Percentiles rank a stretch among this genome's conserved stretches.
Evolutionary conservation across 306 rosid genomes (phyloP).

Genomic region (Malus sieversii): DNA sequence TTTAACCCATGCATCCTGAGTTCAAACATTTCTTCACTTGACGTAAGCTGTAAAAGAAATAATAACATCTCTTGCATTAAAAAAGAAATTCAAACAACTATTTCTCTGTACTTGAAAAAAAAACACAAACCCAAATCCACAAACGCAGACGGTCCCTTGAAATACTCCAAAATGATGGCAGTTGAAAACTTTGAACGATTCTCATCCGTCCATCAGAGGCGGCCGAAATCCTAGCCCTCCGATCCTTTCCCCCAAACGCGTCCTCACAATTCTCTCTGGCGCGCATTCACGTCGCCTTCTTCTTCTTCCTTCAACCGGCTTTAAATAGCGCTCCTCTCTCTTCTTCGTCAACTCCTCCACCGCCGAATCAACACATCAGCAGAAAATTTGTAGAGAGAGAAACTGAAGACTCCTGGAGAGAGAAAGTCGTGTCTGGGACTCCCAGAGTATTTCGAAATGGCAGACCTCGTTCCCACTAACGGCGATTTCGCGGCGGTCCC

Average conservation of each 20-base stretch:
- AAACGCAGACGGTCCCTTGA: not conserved
- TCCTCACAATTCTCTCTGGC: conserved; percentile 21
- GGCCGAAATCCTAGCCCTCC: conserved; percentile 48
- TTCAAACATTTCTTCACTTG: too few relatives aligned
- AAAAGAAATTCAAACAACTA: too few relatives aligned
- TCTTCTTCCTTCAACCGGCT: not conserved
- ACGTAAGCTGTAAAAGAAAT: too few relatives aligned
- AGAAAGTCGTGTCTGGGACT: conserved; percentile 14
- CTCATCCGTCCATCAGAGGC: conserved; percentile 52
- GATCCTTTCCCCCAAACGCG: conserved; percentile 27
- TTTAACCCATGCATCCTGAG: too few relatives aligned
- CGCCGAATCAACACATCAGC: not conserved
- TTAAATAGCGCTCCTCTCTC: conserved; percentile 1
- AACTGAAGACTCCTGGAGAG: conserved; percentile 1
- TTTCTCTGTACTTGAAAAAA: too few relatives aligned
- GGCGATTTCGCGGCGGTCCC: conserved; percentile 56
- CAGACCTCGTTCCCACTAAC: conserved; percentile 33
- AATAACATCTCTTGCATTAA: too few relatives aligned
- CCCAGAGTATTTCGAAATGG: conserved; percentile 31
- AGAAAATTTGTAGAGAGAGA: not conserved
- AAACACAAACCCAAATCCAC: not conserved
- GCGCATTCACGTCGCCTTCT: conserved; percentile 41
- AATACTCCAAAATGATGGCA: conserved; percentile 10
- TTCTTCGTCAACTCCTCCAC: not conserved
- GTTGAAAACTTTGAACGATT: conserved; percentile 45